phyloP scores from a whole-genome alignment of 1,139 yeast species.

The Chernovozyma aurita region DNA sequence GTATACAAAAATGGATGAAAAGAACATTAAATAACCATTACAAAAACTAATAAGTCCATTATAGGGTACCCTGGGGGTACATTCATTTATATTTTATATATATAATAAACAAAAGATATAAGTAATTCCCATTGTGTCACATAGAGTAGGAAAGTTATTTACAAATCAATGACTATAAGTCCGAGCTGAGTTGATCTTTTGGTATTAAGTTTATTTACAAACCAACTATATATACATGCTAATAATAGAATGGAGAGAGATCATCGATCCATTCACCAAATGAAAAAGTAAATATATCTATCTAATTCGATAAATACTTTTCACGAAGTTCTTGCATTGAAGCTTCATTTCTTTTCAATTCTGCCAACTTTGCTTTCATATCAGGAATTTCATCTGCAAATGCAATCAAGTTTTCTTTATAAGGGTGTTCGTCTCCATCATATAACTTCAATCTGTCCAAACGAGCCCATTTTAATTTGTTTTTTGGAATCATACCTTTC shows the following conservation, averaged over 20 bases:
- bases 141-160: too few relatives aligned
- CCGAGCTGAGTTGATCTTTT: background rate
- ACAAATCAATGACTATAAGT: too few relatives aligned
- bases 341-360: constrained; percentile 35
- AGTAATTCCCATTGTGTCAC: too few relatives aligned
- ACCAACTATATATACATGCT: constrained; percentile 11
- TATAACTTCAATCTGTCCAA: constrained; percentile 79
- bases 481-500: constrained; percentile 93
- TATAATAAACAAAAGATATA: background rate
- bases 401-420: constrained; percentile 75
- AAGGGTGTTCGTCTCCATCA: constrained; percentile 89
- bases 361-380: constrained; percentile 38
- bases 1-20: background rate
- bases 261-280: too few relatives aligned
- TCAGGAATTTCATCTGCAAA: constrained; percentile 76
- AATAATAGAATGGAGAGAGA: too few relatives aligned
- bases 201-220: constrained; percentile 8
- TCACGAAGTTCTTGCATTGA: constrained; percentile 31
- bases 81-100: constrained; percentile 2
- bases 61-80: constrained; percentile 4
- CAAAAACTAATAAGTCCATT: background rate
- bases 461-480: constrained; percentile 73
- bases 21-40: too few relatives aligned
- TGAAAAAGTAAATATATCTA: too few relatives aligned
- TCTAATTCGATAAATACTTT: constrained; percentile 26